Evolutionary conservation across 371 early-diverging fungal species (phyloP), one percentile per base, ranked within the genome.

Genomic region (Zychaea mexicana): DNA sequence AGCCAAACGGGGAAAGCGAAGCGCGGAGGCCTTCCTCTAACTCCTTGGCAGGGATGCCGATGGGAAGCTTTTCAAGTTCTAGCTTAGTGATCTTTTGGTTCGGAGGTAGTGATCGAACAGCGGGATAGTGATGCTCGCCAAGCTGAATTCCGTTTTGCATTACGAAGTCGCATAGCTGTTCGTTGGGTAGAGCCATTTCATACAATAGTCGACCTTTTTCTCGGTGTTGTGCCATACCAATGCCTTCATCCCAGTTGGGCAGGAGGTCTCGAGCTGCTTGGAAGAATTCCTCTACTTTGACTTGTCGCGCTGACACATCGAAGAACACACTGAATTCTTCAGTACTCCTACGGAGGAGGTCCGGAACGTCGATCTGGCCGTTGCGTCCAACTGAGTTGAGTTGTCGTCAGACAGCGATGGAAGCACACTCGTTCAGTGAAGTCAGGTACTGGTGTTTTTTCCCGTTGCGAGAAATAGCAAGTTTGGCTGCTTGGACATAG

Each of bases 211-310:
- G 55, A 17, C 55, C 38, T 54, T 54, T 30, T 5, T 54, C 55
- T n/a, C 28, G 13, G 24, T 54, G 55, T 7, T 5, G 55, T 26
- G 26, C 9, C 55, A 54, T 54, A 19, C 55, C 55, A 31, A 54
- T 54, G 6, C 55, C 55, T 10, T 22, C 31, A 27, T 54, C 55
- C 55, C 55, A 54, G 55, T 54, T 31, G 8, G 55, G 55, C 7
- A 54, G 9, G 7, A 54, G 55, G 5, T 54, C 6, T 9, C 55
- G 55, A 6, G 31, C 55, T 9, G 55, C 55, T 27, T 22, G 7
- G 31, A 54, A 27, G 26, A 54, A 54, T 9, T 12, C 55, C 4
- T 13, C 55, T 27, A 22, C 55, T 19, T 12, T 27, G 55, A 54
- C 31, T 13, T 9, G 26, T 5, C 8, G 55, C 8, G 24, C 7